Conservation (phyloP, 129 eudicot species). For the Lactuca sativa region DNA sequence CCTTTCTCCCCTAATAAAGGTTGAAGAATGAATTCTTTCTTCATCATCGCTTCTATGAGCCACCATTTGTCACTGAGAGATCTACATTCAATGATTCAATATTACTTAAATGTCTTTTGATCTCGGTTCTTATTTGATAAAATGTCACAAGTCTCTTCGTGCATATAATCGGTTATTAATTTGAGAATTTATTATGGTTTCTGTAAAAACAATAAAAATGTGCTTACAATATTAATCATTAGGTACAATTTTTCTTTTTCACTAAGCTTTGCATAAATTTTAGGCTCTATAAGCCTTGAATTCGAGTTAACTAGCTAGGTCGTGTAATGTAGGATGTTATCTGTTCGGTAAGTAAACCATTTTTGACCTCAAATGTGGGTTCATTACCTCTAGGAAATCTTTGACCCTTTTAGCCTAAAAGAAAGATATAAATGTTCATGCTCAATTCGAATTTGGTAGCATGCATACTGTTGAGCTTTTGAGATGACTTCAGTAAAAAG, state of each 20-base stretch:
- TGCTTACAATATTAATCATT: neutral
- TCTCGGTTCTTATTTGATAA: neutral
- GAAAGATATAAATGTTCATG: slow-evolving; percentile 3
- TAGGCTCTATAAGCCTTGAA: neutral
- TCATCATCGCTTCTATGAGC: neutral
- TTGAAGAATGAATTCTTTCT: no score
- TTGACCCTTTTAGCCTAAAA: neutral
- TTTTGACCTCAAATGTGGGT: slow-evolving; percentile 7
- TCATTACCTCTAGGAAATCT: slow-evolving; percentile 5
- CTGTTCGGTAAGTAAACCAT: neutral
- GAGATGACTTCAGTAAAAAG: neutral
- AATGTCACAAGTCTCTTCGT: neutral
- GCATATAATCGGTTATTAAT: neutral
- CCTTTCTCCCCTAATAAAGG: no score
- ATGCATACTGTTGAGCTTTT: slow-evolving; percentile 1
- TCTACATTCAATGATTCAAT: neutral
- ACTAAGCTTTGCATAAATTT: neutral
- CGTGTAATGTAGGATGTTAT: neutral
- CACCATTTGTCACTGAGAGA: neutral
- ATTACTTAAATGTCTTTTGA: neutral
- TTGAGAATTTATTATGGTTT: slow-evolving; percentile 3
- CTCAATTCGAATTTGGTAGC: neutral
- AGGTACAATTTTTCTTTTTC: neutral
- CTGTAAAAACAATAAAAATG: neutral
- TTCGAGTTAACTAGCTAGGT: neutral